Evolutionary conservation across 164 flowering plant genomes (phyloP).

Genomic region (Stephania yunnanensis): DNA sequence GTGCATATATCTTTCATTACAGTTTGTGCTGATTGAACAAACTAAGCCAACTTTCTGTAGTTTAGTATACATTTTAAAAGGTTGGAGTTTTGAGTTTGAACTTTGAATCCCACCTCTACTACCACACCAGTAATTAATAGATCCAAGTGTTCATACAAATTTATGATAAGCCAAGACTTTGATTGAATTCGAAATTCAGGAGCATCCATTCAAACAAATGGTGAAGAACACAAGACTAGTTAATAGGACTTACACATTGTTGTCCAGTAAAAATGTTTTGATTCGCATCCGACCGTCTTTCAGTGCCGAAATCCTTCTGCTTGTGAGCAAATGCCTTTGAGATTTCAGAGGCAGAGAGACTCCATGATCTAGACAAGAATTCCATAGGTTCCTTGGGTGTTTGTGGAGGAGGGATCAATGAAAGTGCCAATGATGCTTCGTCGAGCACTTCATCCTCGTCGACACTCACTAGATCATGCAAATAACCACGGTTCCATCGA

Average conservation of each 20-base stretch:
- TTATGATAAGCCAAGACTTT: neutral
- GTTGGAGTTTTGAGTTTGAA: no score
- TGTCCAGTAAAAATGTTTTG: constrained; percentile 26
- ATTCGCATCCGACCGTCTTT: constrained; percentile 20
- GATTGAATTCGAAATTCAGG: neutral
- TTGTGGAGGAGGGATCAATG: constrained; percentile 63
- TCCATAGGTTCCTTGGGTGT: constrained; percentile 95
- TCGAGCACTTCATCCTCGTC: constrained; percentile 36
- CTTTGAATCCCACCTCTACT: no score
- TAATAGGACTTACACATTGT: constrained; percentile 33
- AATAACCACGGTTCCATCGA: constrained; percentile 25
- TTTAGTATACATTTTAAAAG: no score
- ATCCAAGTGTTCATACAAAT: neutral
- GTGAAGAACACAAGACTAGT: neutral
- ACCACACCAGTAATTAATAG: neutral
- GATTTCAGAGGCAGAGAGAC: constrained; percentile 76
- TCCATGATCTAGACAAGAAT: constrained; percentile 89
- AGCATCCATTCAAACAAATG: neutral
- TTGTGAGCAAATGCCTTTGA: constrained; percentile 68
- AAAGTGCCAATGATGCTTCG: constrained; percentile 19
- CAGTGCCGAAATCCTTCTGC: constrained; percentile 28
- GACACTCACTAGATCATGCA: constrained; percentile 21
- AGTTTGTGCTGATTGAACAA: neutral
- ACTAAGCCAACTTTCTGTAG: neutral
- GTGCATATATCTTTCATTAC: neutral